Evolutionary conservation across 129 eudicot genomes (phyloP), one percentile per base, ranked within the genome.

Genomic region (Flaveria bidentis): DNA sequence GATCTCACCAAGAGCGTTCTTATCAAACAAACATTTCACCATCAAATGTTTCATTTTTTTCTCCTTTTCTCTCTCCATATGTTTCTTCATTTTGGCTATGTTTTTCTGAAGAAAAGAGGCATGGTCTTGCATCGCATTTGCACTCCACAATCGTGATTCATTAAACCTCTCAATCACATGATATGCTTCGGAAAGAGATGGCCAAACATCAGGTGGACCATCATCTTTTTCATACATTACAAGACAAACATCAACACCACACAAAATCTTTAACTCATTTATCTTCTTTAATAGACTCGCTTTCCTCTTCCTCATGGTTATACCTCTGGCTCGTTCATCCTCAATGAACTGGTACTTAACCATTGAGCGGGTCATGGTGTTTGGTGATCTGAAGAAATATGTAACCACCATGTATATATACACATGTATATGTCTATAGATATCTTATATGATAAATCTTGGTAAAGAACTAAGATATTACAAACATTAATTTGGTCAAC

Each of bases 301-400:
- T 67, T 67, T 80, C 39, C 84, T 49, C 75, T 80, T 80, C 45
- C 13, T 58, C 46, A 74, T 28, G 53, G 56, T 28, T 5, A 2
- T 41, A 7, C 67, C 45, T 74, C 84, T 74, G 0, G 26, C 52
- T 9, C 49, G 55, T 15, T 57, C 71, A 33, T 80, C 28, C 13
- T 33, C 65, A 26, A 73, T 28, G 9, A 45, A 80, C 33, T 57
- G 64, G 75, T 73, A 67, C 76, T 74, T 80, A 9, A 74, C 76
- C 45, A 60, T 8, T 67, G 84, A 68, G 20, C 84, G 84, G 10
- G 80, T 67, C 84, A 80, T 80, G 36, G 23, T 67, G 70, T 45
- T 45, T 67, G 44, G 52, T 44, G 80, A 56, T 44, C 9, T 3
- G 6, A 17, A 76, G 72, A 64, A 63, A 64, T 7, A 28, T 18